Percentiles rank a stretch among this genome's conserved stretches.
These are phyloP conservation scores for Bonnemaisonia californica DNA, from an alignment of 31 red algal species.

Conservation along the genomic window DNA sequence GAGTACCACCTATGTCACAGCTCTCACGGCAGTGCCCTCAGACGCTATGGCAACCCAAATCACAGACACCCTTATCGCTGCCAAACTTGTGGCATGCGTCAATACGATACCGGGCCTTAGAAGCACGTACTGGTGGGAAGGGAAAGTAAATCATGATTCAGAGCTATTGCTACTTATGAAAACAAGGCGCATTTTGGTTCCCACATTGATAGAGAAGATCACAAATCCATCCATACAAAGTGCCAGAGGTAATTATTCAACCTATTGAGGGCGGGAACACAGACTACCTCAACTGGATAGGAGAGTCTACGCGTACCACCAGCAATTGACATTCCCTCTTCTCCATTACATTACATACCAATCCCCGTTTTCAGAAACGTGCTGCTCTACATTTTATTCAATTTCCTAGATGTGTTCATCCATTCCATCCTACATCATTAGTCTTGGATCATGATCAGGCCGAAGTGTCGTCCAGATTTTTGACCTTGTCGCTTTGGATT, in stretches of 20 bases:
- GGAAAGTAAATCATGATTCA: conserved; percentile 47
- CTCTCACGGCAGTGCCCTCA: conserved; percentile 39
- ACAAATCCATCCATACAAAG: conserved; percentile 68
- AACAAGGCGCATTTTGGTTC: conserved; percentile 43
- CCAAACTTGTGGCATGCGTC: conserved; percentile 70
- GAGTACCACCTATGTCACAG: conserved; percentile 27
- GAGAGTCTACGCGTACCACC: conserved; percentile 46
- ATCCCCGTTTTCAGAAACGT: too few relatives aligned
- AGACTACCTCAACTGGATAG: conserved; percentile 70
- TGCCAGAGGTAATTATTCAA: conserved; percentile 68
- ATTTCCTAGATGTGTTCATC: too few relatives aligned
- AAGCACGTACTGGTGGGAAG: conserved; percentile 69
- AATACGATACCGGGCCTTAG: conserved; percentile 53
- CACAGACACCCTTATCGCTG: conserved; percentile 33
- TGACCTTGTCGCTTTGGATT: too few relatives aligned
- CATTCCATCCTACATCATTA: too few relatives aligned
- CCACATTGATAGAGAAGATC: conserved; percentile 13
- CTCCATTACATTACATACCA: too few relatives aligned
- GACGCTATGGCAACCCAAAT: conserved; percentile 28
- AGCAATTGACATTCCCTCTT: too few relatives aligned
- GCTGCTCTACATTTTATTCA: too few relatives aligned
- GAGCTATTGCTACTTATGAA: conserved; percentile 78
- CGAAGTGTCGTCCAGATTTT: too few relatives aligned
- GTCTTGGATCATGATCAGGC: too few relatives aligned
- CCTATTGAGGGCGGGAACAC: conserved; percentile 50